Base-by-base conservation (phyloP, 116 monocot genomes). In the Posidonia oceanica region DNA sequence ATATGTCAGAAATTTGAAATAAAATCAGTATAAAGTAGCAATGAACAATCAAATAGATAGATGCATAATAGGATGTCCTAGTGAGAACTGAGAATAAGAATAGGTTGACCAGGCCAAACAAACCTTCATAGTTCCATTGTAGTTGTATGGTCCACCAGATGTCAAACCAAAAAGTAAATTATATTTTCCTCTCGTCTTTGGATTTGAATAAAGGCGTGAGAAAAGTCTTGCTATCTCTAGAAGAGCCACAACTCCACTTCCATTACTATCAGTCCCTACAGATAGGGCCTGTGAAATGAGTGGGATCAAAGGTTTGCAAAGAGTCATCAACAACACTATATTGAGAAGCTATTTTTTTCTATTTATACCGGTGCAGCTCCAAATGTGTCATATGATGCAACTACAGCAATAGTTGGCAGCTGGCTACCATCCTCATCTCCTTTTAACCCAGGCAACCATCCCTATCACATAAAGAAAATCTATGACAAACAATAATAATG, bases 81-180 rank as follows among this genome's bases (percentile, higher is more conserved):
- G 7, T 18, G 20, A 58, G 17, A 58, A 29, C 29, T 29, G 29
- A 29, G 29, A 58, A n/a, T 17, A 16, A 17, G 16, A 5, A 18
- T n/a, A 16, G 41, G 11, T 41, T 17, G 42, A 44, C 41, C 66
- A 66, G 48, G 7, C 48, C 7, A 29, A 64, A 14, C 67, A 69
- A 36, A 98, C 98, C 93, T 93, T 98, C 53, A 83, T 69, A 63
- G 98, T 98, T 61, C 98, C 98, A 83, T 98, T 98, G 67, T 93
- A 98, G 76, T 98, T 98, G 71, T 90, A 98, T 65, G 98, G 98
- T 63, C 98, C 98, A 75, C 98, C 98, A 84, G 98, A 93, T 73
- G 98, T 98, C 76, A 98, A 81, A 8, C 98, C 98, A 88, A 98
- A 98, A 48, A 98, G 93, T 80, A 98, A 63, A 61, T 93, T 98